Evolutionary conservation across 2,329 filamentous ascomycete species (phyloP), one percentile per base, ranked within the genome.

Genomic region (Stagonosporopsis vannaccii): DNA sequence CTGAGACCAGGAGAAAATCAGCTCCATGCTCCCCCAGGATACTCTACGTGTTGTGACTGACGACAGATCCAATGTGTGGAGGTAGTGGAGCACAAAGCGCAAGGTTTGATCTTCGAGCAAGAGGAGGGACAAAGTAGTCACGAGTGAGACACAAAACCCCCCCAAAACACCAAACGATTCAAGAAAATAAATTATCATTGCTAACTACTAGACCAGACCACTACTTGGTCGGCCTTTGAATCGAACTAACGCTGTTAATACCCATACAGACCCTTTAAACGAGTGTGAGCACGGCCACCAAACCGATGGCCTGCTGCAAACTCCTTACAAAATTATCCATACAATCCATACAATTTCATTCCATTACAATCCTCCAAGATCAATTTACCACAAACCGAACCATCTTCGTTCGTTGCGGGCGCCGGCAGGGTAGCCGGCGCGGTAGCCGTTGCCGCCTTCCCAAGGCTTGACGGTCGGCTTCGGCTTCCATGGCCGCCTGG

Each of bases 341-440:
- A 42, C 23, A 8, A 33, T 47, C 33, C 41, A 46, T 53, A 48
- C 43, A 50, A 35, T 41, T 26, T 41, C 25, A 25, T 22, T 13
- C 28, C 26, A 42, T 23, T n/a, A 28, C 47, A 23, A 43, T 53
- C 43, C 15, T 42, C 17, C 37, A 33, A 33, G 35, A 23, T 4
- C 26, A 32, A 44, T 33, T 26, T 42, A 56, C 47, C 46, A 56
- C 17, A 56, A 23, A 6, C 53, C 53, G 9, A 51, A 51, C 47
- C 53, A 56, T 15, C 53, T 30, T 11, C 50, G 44, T 23, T 53
- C 50, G 13, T 25, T 26, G 5, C 49, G 32, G 11, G 35, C 41
- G 9, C 17, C 33, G 3, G 26, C 23, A 12, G 19, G 33, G n/a
- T 26, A 20, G 1, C 8, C 19, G 20, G 3, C 30, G 13, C 12